Conservation (phyloP, 371 early-diverging fungal species). For the Lichtheimia ornata region DNA sequence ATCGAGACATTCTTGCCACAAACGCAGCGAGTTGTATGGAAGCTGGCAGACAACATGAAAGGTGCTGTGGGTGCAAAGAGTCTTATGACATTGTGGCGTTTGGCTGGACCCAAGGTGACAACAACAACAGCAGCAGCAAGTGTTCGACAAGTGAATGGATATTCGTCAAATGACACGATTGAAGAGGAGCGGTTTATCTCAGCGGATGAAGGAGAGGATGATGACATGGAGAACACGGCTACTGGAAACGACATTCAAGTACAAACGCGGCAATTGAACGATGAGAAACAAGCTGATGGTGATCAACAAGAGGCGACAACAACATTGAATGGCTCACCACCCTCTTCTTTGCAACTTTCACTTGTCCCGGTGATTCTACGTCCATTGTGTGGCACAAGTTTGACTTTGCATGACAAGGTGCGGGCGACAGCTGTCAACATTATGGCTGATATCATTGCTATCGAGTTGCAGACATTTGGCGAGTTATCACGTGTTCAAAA, state of each 20-base stretch:
- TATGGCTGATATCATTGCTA: conserved; percentile 65
- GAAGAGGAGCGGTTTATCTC: conserved; percentile 18
- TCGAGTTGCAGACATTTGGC: conserved; percentile 56
- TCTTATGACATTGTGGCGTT: conserved; percentile 57
- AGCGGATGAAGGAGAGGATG: conserved; percentile 14
- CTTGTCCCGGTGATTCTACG: conserved; percentile 63
- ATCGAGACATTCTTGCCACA: conserved; percentile 61
- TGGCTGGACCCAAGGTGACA: conserved; percentile 26
- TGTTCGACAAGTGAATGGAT: not conserved
- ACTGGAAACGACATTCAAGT: conserved; percentile 12
- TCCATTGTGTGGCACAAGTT: conserved; percentile 59
- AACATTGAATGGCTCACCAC: conserved; percentile 10
- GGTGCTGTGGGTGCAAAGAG: conserved; percentile 59
- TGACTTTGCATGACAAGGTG: conserved; percentile 62
- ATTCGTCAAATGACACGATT: conserved; percentile 2
- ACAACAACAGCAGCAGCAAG: not conserved
- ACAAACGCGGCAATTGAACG: conserved; percentile 23
- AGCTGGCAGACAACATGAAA: conserved; percentile 65
- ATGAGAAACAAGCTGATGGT: conserved; percentile 19
- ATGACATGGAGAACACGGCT: conserved; percentile 9
- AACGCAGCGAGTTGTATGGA: conserved; percentile 58
- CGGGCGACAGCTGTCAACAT: conserved; percentile 55
- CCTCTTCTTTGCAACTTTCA: conserved; percentile 42
- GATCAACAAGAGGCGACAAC: conserved; percentile 6
- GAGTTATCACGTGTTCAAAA: conserved; percentile 58